A percentile compares a stretch with the other conserved stretches of the same genome.
Evolutionary conservation across 1,284 basidiomycete species (phyloP).

Genomic region (Ceratobasidium sp.): DNA sequence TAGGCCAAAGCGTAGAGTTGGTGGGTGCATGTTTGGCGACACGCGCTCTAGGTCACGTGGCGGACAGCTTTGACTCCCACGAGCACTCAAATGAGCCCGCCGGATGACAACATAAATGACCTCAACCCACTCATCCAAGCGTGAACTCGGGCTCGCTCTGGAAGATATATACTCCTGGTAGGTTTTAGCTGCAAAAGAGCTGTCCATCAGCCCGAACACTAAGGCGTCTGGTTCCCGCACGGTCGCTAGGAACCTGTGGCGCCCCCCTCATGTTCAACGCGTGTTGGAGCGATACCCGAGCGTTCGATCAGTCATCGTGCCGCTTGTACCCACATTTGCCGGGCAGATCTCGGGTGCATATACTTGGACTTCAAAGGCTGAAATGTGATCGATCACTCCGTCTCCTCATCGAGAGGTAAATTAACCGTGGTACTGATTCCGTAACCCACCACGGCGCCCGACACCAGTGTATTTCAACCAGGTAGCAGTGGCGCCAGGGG

Average conservation of each 20-base stretch:
- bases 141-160: neutral
- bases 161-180: neutral
- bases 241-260: slow-evolving; percentile 11
- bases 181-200: no score
- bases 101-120: neutral
- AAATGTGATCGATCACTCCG: neutral
- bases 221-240: neutral
- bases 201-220: no score
- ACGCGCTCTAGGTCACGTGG: slow-evolving; percentile 22
- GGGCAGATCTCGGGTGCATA: neutral
- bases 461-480: neutral
- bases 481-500: neutral
- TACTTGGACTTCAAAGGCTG: neutral
- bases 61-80: neutral
- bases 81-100: slow-evolving; percentile 7
- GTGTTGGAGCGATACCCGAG: neutral
- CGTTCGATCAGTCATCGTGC: neutral
- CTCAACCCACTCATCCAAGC: neutral
- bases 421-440: neutral
- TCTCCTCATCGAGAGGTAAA: neutral
- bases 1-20: slow-evolving; percentile 41
- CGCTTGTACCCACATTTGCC: neutral
- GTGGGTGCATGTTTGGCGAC: slow-evolving; percentile 28
- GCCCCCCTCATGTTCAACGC: neutral
- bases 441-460: neutral